Evolutionary conservation across 1,139 yeast genomes (phyloP).

Genomic region (Geotrichum australiense): DNA sequence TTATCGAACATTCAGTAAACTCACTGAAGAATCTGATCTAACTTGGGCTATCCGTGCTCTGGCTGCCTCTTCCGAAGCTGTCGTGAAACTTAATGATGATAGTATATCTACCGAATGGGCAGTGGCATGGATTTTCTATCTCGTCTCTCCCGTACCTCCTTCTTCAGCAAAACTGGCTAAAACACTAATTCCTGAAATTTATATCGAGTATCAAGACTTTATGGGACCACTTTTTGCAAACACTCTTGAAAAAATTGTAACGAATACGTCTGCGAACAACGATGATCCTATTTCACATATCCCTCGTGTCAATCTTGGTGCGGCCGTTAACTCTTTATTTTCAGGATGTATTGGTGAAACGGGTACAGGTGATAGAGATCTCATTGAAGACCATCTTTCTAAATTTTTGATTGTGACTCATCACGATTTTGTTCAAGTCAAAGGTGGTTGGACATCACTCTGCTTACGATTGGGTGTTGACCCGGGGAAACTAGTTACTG

Average conservation of each 20-base stretch:
- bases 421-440: constrained; percentile 38
- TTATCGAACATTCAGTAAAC: constrained; percentile 23
- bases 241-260: constrained; percentile 21
- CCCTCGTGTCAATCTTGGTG: constrained; percentile 8
- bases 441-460: constrained; percentile 74
- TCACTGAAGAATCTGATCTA: constrained; percentile 24
- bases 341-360: constrained; percentile 7
- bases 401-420: constrained; percentile 51
- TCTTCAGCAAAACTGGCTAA: constrained; percentile 26
- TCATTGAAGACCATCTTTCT: constrained; percentile 40
- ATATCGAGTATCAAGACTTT: constrained; percentile 12
- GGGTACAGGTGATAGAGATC: constrained; percentile 1
- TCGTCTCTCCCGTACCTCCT: constrained; percentile 16
- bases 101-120: constrained; percentile 22
- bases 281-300: constrained; percentile 14
- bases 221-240: constrained; percentile 18
- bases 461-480: constrained; percentile 57
- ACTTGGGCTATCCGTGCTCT: constrained; percentile 27
- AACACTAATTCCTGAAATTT: constrained; percentile 9
- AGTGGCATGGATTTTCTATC: constrained; percentile 29
- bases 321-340: constrained; percentile 12
- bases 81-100: constrained; percentile 26
- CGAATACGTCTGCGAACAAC: constrained; percentile 11
- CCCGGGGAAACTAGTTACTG: constrained; percentile 51
- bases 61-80: constrained; percentile 16